phyloP scores from a whole-genome alignment of 768 basidiomycete species.

The Pleurotus platypus region DNA sequence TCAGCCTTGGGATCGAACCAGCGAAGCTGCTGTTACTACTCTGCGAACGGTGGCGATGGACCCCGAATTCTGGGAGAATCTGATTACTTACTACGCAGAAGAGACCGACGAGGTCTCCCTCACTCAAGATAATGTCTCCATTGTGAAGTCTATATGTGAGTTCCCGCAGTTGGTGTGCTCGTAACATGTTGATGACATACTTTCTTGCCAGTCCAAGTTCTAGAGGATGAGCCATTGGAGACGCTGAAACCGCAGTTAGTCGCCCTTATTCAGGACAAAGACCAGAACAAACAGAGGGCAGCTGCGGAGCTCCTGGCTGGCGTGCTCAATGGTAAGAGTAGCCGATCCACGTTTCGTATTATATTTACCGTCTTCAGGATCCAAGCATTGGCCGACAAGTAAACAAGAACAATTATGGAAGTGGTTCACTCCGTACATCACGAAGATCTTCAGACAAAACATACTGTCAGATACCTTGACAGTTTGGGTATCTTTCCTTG shows the following conservation, averaged over 20 bases:
- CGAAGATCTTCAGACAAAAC: constrained; percentile 61
- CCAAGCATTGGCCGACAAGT: constrained; percentile 82
- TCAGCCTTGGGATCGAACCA: constrained; percentile 55
- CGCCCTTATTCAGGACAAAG: constrained; percentile 59
- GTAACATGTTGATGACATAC: neutral
- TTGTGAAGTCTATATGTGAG: constrained; percentile 72
- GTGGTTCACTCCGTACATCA: constrained; percentile 73
- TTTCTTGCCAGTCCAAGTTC: constrained; percentile 57
- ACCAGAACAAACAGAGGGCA: constrained; percentile 85
- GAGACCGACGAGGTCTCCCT: constrained; percentile 70
- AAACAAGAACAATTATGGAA: constrained; percentile 70
- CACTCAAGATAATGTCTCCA: constrained; percentile 66
- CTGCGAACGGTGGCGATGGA: constrained; percentile 45
- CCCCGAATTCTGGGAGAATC: constrained; percentile 61
- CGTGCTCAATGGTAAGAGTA: constrained; percentile 49
- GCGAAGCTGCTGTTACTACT: constrained; percentile 44
- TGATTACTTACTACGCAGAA: constrained; percentile 69
- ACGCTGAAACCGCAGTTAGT: constrained; percentile 60
- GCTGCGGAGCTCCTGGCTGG: constrained; percentile 83
- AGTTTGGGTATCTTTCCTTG: constrained; percentile 77
- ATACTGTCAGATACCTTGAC: constrained; percentile 80
- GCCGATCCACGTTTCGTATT: neutral
- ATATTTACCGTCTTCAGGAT: constrained; percentile 38
- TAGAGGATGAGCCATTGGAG: constrained; percentile 71
- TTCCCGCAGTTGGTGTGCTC: neutral